Evolutionary conservation across 345 rosid genomes (phyloP), one percentile per base, ranked within the genome.

Genomic region (Adansonia digitata): DNA sequence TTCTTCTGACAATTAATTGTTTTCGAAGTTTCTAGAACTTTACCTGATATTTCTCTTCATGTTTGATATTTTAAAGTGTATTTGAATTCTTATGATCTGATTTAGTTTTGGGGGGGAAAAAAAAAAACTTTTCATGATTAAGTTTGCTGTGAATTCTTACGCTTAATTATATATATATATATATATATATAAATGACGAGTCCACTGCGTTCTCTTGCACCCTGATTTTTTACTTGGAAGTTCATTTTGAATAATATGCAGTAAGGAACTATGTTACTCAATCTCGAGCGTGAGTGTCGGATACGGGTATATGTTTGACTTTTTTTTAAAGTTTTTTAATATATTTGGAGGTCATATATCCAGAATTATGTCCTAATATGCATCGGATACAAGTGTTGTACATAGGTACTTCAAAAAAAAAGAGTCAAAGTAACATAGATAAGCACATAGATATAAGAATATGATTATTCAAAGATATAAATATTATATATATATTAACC

Each of bases 41-140:
- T 7, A 22, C 35, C 53, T 51, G 46, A 46, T 40, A 18, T 8
- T 34, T 48, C 40, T 49, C 60, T 56, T 56, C 46, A 57, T 2
- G 5, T 57, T 39, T 15, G 65, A 56, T 56, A 7, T 40, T 39
- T 53, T 40, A 0, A 34, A 53, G 51, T 53, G 29, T 56, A 56
- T 12, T 72, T 24, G 48, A 42, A 29, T 26, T 29, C 22, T 72
- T 72, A 31, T 72, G 35, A 72, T 72, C 26, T 40, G 75, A 56
- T 12, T 35, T 69, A 51, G 60, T 24, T 24, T 55, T 15, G 31
- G 1, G 31, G n/a, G n/a, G n/a, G n/a, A n/a, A n/a, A n/a, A 24
- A 24, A 53, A 53, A 1, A 3, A 9, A 53, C 22, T 9, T 24
- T 24, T 39, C 29, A 13, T 22, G 34, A 39, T 20, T 26, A 42